Evolutionary conservation across 2,329 filamentous ascomycete genomes (phyloP).

Genomic region (Phoma sp.): DNA sequence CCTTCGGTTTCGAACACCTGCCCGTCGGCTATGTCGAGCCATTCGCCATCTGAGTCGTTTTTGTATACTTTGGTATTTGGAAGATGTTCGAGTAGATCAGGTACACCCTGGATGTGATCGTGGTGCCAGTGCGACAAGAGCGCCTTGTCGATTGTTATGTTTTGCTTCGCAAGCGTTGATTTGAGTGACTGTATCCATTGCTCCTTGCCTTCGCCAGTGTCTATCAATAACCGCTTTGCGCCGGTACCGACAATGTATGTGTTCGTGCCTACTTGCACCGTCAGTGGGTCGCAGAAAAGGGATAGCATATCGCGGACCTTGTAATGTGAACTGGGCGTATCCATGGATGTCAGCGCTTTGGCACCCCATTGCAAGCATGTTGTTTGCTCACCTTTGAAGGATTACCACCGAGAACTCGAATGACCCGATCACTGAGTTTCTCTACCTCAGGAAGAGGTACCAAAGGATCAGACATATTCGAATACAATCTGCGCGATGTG

Average conservation of each 20-base stretch:
- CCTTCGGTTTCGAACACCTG: slow-evolving; percentile 65
- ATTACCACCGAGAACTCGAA: slow-evolving; percentile 88
- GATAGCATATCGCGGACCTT: slow-evolving; percentile 54
- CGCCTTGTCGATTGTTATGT: slow-evolving; percentile 70
- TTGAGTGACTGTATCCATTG: slow-evolving; percentile 74
- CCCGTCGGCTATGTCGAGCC: slow-evolving; percentile 63
- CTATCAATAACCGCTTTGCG: slow-evolving; percentile 75
- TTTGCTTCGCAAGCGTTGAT: slow-evolving; percentile 69
- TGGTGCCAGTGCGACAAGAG: slow-evolving; percentile 92
- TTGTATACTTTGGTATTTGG: slow-evolving; percentile 72
- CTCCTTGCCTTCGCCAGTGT: slow-evolving; percentile 83
- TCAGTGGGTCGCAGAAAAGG: slow-evolving; percentile 11
- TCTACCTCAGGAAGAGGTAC: slow-evolving; percentile 74
- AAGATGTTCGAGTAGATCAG: slow-evolving; percentile 69
- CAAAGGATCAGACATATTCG: slow-evolving; percentile 66
- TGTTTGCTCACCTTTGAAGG: slow-evolving; percentile 72
- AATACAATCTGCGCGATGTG: slow-evolving; percentile 31
- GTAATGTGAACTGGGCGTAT: slow-evolving; percentile 62
- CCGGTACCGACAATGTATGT: slow-evolving; percentile 91
- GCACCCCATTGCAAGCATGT: background rate
- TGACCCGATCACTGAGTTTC: slow-evolving; percentile 76
- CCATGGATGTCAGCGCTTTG: slow-evolving; percentile 20
- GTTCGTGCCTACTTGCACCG: slow-evolving; percentile 73
- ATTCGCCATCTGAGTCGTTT: slow-evolving; percentile 59
- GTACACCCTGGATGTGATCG: slow-evolving; percentile 82